Evolutionary conservation across 306 rosid species (phyloP), one percentile per base, ranked within the genome.

Genomic region (Citrullus mucosospermus): DNA sequence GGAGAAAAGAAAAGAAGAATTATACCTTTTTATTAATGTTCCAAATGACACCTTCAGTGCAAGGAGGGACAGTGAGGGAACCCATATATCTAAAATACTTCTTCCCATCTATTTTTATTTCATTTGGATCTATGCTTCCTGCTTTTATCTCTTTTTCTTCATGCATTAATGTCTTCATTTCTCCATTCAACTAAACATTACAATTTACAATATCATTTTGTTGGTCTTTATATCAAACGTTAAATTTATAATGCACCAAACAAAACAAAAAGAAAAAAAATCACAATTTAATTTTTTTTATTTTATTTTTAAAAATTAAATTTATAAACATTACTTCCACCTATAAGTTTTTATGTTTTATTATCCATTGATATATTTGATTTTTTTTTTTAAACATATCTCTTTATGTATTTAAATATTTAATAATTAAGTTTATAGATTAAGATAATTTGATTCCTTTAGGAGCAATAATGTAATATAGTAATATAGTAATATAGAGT

Each of bases 1-100:
- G 39, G 6, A 36, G 58, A 54, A 5, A 0, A 0, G 4, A 41
- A 9, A 2, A n/a, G 2, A 2, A 18, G 9, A 43, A 43, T 5
- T 0, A 68, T 71, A 71, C 76, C 76, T 71, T 71, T 22, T 48
- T 25, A 39, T 71, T 44, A 25, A 71, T 71, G 41, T 71, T 44
- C 76, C 76, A 71, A 71, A 71, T 44, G 39, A 71, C 76, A 71
- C 89, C 93, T 87, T 89, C 89, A n/a, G 86, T 88, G 58, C 97
- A 90, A 69, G 97, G 97, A 83, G 96, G 76, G 38, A 71, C 76
- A 46, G 76, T 71, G 58, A 71, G 76, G 3, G 76, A 71, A n/a
- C 76, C 76, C 57, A 71, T 71, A n/a, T 71, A 71, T 44, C 58
- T 71, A 15, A 46, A 71, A 25, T 71, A 71, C 56, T 71, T 48